These are phyloP conservation scores for Helicosporidium sp. DNA, from an alignment of 139 green algal genomes.

Conservation along the genomic window DNA sequence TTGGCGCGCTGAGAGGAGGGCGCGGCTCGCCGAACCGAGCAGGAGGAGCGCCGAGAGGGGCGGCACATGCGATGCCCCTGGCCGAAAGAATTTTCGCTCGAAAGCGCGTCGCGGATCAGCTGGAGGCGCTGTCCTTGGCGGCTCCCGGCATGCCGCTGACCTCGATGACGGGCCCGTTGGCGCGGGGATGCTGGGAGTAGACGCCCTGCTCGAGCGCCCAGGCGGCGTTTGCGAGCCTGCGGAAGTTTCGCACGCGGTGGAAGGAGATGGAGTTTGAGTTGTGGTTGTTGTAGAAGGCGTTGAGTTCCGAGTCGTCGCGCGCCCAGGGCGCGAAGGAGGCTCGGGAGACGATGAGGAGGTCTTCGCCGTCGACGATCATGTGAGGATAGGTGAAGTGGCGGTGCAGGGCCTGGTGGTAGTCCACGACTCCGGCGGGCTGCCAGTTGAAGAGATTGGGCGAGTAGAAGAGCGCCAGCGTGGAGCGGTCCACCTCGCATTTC, in stretches of 20 bases:
- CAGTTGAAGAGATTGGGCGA: conserved; percentile 12
- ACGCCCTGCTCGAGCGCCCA: conserved; percentile 5
- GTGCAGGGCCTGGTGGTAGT: conserved; percentile 10
- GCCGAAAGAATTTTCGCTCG: too few relatives aligned
- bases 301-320: background rate
- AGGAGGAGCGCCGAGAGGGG: too few relatives aligned
- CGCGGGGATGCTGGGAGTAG: too few relatives aligned
- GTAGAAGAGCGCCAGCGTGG: conserved; percentile 10
- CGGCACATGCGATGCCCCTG: too few relatives aligned
- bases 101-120: too few relatives aligned
- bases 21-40: too few relatives aligned
- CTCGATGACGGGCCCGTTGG: too few relatives aligned
- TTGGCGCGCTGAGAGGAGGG: too few relatives aligned
- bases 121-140: too few relatives aligned
- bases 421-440: conserved; percentile 8
- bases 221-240: conserved; percentile 7
- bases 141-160: too few relatives aligned
- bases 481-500: conserved; percentile 17
- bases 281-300: conserved; percentile 12
- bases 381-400: conserved; percentile 19
- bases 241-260: conserved; percentile 11
- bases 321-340: conserved; percentile 9
- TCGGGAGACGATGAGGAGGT: conserved; percentile 11
- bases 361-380: conserved; percentile 12
- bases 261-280: conserved; percentile 15